Evolutionary conservation across 441 rosid species (phyloP).

Genomic region (Breynia disticha): DNA sequence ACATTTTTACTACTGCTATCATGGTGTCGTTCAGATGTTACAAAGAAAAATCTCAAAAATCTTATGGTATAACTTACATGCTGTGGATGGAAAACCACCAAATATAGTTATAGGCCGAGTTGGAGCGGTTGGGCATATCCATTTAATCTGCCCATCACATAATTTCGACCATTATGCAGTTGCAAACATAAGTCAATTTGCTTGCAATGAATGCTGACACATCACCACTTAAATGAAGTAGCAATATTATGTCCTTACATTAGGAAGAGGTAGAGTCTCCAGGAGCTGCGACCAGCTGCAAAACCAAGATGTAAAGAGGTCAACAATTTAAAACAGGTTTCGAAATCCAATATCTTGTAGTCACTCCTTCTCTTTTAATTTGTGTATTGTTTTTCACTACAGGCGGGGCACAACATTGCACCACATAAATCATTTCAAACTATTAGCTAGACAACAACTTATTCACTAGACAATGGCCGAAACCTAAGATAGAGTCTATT

Average conservation of each 20-base stretch:
- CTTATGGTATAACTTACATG: slow-evolving; percentile 45
- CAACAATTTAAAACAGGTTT: not conserved
- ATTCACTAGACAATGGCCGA: no score
- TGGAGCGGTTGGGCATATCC: slow-evolving; percentile 99
- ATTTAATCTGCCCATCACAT: slow-evolving; percentile 59
- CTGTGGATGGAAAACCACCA: slow-evolving; percentile 90
- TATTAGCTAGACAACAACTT: no score
- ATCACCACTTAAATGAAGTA: no score
- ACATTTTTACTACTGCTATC: no score
- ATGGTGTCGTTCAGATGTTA: not conserved
- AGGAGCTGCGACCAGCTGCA: slow-evolving; percentile 93
- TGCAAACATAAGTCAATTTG: slow-evolving; percentile 4
- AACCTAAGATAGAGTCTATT: no score
- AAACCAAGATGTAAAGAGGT: slow-evolving; percentile 14
- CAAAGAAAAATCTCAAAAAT: not conserved
- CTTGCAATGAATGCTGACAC: no score
- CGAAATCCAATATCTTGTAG: not conserved
- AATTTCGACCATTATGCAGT: slow-evolving; percentile 1
- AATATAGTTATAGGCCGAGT: slow-evolving; percentile 64
- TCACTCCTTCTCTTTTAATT: no score
- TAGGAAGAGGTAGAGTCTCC: slow-evolving; percentile 78
- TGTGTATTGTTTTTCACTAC: no score
- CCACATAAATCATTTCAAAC: no score
- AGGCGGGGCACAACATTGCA: no score
- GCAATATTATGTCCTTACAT: slow-evolving; percentile 34